phyloP scores from a whole-genome alignment of 768 basidiomycete species.

The Termitomyces sp. region DNA sequence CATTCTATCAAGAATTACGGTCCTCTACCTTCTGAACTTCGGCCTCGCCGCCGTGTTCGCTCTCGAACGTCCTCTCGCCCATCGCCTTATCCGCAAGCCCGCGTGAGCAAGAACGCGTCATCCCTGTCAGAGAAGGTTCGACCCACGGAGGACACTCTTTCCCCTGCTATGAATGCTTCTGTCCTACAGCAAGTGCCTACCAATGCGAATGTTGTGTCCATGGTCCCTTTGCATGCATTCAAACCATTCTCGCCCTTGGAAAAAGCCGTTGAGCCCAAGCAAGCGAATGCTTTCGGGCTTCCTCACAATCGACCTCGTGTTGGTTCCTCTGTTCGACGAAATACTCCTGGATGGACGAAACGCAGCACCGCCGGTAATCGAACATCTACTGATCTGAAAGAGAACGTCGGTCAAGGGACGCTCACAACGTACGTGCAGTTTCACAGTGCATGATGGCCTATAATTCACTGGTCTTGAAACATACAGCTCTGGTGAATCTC shows the following conservation, averaged over 20 bases:
- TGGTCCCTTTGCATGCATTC: slow-evolving; percentile 29
- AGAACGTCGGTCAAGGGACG: slow-evolving; percentile 38
- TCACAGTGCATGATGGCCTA: neutral
- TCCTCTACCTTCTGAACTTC: slow-evolving; percentile 69
- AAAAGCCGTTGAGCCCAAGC: slow-evolving; percentile 32
- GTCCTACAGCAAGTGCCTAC: slow-evolving; percentile 38
- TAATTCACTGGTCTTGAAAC: neutral
- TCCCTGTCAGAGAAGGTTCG: slow-evolving; percentile 35
- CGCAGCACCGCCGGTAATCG: slow-evolving; percentile 40
- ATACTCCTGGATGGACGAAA: slow-evolving; percentile 60
- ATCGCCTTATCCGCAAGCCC: slow-evolving; percentile 62
- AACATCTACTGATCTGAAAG: slow-evolving; percentile 47
- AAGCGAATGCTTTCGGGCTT: slow-evolving; percentile 27
- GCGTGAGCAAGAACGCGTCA: slow-evolving; percentile 35
- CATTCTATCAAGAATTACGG: slow-evolving; percentile 68
- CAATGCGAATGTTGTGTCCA: slow-evolving; percentile 33
- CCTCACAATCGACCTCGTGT: slow-evolving; percentile 44
- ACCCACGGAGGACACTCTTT: slow-evolving; percentile 14
- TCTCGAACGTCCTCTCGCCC: slow-evolving; percentile 67
- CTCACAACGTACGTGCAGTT: slow-evolving; percentile 49
- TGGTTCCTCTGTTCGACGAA: slow-evolving; percentile 49
- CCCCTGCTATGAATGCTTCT: slow-evolving; percentile 11
- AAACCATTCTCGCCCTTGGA: slow-evolving; percentile 39
- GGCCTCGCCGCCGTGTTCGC: slow-evolving; percentile 51
- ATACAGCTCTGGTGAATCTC: slow-evolving; percentile 38